These are phyloP conservation scores for Glonium stellatum DNA, from an alignment of 495 filamentous ascomycete genomes.

Conservation along the genomic window DNA sequence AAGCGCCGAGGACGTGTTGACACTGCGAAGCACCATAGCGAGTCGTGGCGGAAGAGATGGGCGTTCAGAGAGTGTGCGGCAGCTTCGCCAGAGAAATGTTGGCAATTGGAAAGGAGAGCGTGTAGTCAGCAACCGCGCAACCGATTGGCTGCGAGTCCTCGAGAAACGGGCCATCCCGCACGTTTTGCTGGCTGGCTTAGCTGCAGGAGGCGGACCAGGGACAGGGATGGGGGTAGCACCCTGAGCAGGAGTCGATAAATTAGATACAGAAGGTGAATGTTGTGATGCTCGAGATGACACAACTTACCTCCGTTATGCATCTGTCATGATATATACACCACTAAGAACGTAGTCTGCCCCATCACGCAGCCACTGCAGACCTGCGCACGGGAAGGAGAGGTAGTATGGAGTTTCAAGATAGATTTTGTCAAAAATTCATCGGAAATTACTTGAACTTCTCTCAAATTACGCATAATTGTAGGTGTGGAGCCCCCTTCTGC, in stretches of 20 bases:
- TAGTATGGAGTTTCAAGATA: too few relatives aligned
- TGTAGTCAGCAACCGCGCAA: background rate
- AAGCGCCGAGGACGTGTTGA: background rate
- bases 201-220: background rate
- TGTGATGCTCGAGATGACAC: background rate
- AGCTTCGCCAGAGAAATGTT: conserved; percentile 3
- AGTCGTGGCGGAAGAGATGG: background rate
- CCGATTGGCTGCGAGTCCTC: background rate
- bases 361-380: too few relatives aligned
- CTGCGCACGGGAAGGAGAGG: too few relatives aligned
- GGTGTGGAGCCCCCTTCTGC: background rate
- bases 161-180: background rate
- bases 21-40: conserved; percentile 7
- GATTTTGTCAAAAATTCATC: background rate
- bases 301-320: too few relatives aligned
- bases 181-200: conserved; percentile 1
- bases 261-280: background rate
- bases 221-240: background rate
- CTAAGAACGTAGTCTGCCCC: too few relatives aligned
- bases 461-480: background rate
- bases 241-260: background rate
- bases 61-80: conserved; percentile 1
- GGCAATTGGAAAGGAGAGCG: conserved; percentile 2
- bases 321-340: too few relatives aligned
- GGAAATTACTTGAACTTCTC: background rate